phyloP scores from a whole-genome alignment of 2,329 filamentous ascomycete species.

The Fragosphaeria purpurea region DNA sequence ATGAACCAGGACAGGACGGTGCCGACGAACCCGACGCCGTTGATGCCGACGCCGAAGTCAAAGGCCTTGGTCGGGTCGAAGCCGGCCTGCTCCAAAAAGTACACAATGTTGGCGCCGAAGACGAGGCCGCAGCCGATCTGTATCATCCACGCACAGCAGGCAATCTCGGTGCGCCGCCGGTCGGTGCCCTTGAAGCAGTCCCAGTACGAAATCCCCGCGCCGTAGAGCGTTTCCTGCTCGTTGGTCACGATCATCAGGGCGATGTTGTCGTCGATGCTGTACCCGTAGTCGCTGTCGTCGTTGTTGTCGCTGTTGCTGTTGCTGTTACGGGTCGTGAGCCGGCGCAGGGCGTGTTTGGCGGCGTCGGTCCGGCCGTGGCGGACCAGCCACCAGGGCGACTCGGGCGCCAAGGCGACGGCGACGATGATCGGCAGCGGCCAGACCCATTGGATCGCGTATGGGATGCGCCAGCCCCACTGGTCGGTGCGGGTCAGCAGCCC shows the following conservation, averaged over 20 bases:
- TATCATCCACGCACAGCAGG: constrained; percentile 19
- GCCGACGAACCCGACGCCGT: constrained; percentile 41
- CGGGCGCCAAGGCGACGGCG: constrained; percentile 4
- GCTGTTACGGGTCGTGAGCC: constrained; percentile 18
- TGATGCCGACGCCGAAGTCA: constrained; percentile 24
- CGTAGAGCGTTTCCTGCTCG: constrained; percentile 40
- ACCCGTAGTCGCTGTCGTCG: background rate
- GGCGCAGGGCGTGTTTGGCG: constrained; percentile 27
- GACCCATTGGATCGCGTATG: constrained; percentile 4
- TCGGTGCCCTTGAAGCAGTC: constrained; percentile 42
- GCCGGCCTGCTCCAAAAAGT: constrained; percentile 30
- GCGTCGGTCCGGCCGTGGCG: constrained; percentile 31
- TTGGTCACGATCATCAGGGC: constrained; percentile 48
- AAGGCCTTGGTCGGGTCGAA: constrained; percentile 25
- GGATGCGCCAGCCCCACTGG: constrained; percentile 11
- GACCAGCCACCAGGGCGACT: constrained; percentile 17
- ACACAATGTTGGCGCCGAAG: constrained; percentile 22
- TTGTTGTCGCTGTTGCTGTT: constrained; percentile 23
- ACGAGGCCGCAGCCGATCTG: constrained; percentile 15
- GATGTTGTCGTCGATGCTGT: constrained; percentile 21
- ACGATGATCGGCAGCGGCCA: constrained; percentile 3
- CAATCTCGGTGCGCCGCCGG: constrained; percentile 42
- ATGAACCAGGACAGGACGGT: constrained; percentile 40
- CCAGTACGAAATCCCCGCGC: constrained; percentile 37
- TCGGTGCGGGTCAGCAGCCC: background rate